phyloP scores from a whole-genome alignment of 1,284 basidiomycete genomes.

The Cutaneotrichosporon cavernicola region DNA sequence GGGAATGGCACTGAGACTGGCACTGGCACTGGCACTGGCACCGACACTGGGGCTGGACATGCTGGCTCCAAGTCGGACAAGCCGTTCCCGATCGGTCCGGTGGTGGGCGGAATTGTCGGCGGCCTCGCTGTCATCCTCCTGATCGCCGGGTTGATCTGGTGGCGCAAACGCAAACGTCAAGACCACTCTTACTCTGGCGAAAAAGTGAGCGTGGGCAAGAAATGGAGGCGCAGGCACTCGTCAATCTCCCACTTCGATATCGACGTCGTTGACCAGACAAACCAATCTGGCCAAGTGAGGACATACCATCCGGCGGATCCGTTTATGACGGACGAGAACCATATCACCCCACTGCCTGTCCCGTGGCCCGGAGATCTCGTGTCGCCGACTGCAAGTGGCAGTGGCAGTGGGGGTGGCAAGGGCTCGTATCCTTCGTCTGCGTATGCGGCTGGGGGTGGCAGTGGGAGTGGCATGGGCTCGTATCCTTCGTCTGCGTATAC shows the following conservation, averaged over 20 bases:
- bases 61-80: neutral
- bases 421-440: too few relatives aligned
- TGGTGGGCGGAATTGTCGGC: conserved; percentile 3
- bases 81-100: neutral
- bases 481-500: neutral
- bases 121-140: neutral
- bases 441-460: too few relatives aligned
- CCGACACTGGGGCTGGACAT: neutral
- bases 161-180: neutral
- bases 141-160: neutral
- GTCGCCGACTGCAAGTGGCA: neutral
- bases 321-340: neutral
- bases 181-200: neutral
- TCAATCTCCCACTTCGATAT: neutral
- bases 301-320: neutral
- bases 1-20: neutral
- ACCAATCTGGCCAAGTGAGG: neutral
- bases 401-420: too few relatives aligned
- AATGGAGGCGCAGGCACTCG: neutral
- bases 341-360: neutral
- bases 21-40: neutral
- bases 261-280: neutral
- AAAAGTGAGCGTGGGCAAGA: neutral
- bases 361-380: conserved; percentile 2
- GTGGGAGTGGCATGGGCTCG: too few relatives aligned